Evolutionary conservation across 208 protist genomes (phyloP), one percentile per base, ranked within the genome.

Genomic region (Leishmania tarentolae): DNA sequence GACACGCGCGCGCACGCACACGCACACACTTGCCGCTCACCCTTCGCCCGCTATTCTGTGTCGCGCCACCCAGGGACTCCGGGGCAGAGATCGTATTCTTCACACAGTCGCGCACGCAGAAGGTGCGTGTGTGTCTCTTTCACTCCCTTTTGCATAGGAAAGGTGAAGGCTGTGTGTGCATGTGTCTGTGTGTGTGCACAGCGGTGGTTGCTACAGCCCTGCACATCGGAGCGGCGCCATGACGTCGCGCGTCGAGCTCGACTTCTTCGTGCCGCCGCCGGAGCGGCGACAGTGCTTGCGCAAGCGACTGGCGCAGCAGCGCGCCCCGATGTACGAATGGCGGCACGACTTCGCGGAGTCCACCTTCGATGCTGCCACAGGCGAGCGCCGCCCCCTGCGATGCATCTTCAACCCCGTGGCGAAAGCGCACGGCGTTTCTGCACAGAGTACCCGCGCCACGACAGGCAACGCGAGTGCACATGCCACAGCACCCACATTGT

Each of bases 271-370:
- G 5, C 88, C 81, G 3, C 53, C 65, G 11, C 78, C 72, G 28
- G 83, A 86, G 80, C 78, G 78, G 37, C 80, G 71, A 3, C 75
- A 87, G 8, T 42, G 68, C 44, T 46, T 61, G 6, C 78, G 82
- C 42, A 56, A 63, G 21, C 86, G 85, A 21, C 71, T 88, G 24
- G 71, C 79, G 42, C 82, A 79, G 59, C 80, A 88, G 76, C 90
- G 90, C 61, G 85, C 85, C 44, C 44, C 57, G 57, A 90, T 94
- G 85, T 92, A 83, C 61, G 73, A 82, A 31, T 93, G 88, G 88
- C 86, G 88, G 68, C 76, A 75, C 75, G 79, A 88, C 82, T 79
- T 46, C 2, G 31, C 11, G 4, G 35, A 75, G 37, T 79, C 78
- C 57, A 46, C 37, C 53, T 87, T 83, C 79, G 75, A 91, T 80